Conservation (phyloP, 139 green algal species). For the Auxenochlorella pyrenoidosa region DNA sequence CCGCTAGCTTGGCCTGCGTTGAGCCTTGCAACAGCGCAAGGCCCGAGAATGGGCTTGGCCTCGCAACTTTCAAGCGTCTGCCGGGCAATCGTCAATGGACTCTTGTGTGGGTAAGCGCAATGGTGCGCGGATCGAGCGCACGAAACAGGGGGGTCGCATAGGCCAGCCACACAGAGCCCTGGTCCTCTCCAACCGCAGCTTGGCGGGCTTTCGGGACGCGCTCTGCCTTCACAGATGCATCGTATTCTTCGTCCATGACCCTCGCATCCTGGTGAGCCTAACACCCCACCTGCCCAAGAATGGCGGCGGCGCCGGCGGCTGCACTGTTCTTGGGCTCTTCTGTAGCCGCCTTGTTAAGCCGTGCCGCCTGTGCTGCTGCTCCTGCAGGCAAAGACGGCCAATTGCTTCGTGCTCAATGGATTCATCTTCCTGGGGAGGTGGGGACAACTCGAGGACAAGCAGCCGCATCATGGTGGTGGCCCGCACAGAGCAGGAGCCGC, state of each 20-base stretch:
- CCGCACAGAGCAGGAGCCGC: no score
- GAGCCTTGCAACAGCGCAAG: no score
- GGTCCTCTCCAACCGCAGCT: conserved; percentile 10
- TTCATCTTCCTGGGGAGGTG: conserved; percentile 76
- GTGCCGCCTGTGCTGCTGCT: not conserved
- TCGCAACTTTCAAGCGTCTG: not conserved
- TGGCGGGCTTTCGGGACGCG: conserved; percentile 45
- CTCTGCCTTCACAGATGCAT: conserved; percentile 48
- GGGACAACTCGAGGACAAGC: no score
- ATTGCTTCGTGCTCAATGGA: conserved; percentile 71
- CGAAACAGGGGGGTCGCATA: not conserved
- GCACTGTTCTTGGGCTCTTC: not conserved
- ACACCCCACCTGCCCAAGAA: not conserved
- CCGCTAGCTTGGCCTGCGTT: no score
- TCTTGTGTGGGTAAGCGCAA: not conserved
- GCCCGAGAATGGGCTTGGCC: not conserved
- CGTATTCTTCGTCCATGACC: conserved; percentile 52
- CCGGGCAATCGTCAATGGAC: not conserved
- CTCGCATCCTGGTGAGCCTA: conserved; percentile 47
- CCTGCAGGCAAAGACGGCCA: conserved; percentile 56
- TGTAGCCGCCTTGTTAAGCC: no score
- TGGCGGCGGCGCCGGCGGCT: not conserved
- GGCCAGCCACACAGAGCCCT: not conserved
- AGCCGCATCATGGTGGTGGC: no score
- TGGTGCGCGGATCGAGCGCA: not conserved